A percentile compares a stretch with the other conserved stretches of the same genome.
phyloP scores from a whole-genome alignment of 192 early-diverging fungal genomes.

The Coemansia umbellata region DNA sequence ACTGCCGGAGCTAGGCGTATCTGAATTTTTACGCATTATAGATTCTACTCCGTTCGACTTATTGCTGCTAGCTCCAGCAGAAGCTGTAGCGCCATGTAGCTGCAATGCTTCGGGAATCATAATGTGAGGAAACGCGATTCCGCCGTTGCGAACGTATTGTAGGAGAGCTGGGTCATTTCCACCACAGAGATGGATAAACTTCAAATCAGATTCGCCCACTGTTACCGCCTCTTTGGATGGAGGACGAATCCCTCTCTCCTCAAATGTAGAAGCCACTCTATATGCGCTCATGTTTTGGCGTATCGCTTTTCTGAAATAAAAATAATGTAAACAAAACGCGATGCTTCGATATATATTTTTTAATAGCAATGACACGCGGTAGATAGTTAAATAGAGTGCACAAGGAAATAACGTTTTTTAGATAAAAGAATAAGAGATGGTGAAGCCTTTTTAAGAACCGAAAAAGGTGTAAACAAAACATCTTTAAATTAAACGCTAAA shows the following conservation, averaged over 20 bases:
- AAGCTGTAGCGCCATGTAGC: constrained; percentile 6
- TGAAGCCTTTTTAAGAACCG: too few species aligned
- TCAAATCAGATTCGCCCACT: constrained; percentile 45
- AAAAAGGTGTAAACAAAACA: too few species aligned
- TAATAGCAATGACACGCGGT: too few species aligned
- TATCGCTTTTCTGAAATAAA: not conserved
- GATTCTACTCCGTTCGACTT: not conserved
- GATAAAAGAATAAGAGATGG: not conserved
- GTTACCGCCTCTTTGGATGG: constrained; percentile 36
- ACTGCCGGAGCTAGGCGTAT: not conserved
- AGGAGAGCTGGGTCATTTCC: constrained; percentile 33
- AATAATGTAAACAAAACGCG: constrained; percentile 1
- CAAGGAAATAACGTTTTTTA: not conserved
- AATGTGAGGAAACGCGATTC: constrained; percentile 51
- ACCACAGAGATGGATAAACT: constrained; percentile 32
- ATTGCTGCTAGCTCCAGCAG: not conserved
- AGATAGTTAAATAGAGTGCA: not conserved
- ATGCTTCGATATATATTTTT: too few species aligned
- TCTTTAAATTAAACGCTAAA: too few species aligned
- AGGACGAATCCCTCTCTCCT: constrained; percentile 37
- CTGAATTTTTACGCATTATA: constrained; percentile 3
- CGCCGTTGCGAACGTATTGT: constrained; percentile 41
- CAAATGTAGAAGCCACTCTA: constrained; percentile 24
- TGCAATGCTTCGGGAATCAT: constrained; percentile 46
- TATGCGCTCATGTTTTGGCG: constrained; percentile 21